Conservation (phyloP, 2,329 filamentous ascomycete genomes). For the Monilinia aucupariae region DNA sequence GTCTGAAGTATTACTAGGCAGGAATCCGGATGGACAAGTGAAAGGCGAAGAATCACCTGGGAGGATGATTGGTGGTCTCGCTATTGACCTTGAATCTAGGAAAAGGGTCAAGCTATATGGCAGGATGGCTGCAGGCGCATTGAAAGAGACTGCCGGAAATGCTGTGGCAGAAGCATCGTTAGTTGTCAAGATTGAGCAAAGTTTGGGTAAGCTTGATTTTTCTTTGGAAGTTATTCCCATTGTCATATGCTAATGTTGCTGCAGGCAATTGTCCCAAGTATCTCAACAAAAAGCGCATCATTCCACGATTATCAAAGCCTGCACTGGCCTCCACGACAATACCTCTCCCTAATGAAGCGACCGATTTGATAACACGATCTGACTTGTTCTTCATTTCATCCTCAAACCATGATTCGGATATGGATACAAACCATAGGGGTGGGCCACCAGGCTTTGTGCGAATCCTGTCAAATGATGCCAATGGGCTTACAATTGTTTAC, state of each 20-base stretch:
- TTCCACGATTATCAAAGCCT: slow-evolving; percentile 49
- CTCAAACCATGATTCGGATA: slow-evolving; percentile 53
- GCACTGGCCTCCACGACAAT: slow-evolving; percentile 43
- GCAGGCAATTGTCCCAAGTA: slow-evolving; percentile 82
- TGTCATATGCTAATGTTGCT: slow-evolving; percentile 1
- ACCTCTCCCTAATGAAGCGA: slow-evolving; percentile 30
- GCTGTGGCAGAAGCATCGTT: slow-evolving; percentile 41
- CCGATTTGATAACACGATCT: slow-evolving; percentile 52
- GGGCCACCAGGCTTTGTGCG: slow-evolving; percentile 70
- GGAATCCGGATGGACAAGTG: slow-evolving; percentile 40
- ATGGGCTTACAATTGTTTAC: slow-evolving; percentile 52
- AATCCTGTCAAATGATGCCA: slow-evolving; percentile 52
- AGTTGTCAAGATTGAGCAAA: slow-evolving; percentile 63
- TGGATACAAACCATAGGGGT: slow-evolving; percentile 82
- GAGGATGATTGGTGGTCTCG: slow-evolving; percentile 55
- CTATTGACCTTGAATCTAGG: slow-evolving; percentile 59
- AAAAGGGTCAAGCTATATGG: slow-evolving; percentile 71
- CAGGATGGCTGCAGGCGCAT: slow-evolving; percentile 58
- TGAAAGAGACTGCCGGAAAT: slow-evolving; percentile 36
- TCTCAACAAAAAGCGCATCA: slow-evolving; percentile 66
- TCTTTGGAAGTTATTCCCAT: not conserved
- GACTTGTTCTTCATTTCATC: slow-evolving; percentile 78
- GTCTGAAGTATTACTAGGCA: slow-evolving; percentile 53
- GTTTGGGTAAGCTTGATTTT: slow-evolving; percentile 44
- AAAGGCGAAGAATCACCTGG: slow-evolving; percentile 31